A percentile compares a stretch with the other conserved stretches of the same genome.
phyloP scores from a whole-genome alignment of 169 alveolate genomes.

The Cyclospora cayetanensis region DNA sequence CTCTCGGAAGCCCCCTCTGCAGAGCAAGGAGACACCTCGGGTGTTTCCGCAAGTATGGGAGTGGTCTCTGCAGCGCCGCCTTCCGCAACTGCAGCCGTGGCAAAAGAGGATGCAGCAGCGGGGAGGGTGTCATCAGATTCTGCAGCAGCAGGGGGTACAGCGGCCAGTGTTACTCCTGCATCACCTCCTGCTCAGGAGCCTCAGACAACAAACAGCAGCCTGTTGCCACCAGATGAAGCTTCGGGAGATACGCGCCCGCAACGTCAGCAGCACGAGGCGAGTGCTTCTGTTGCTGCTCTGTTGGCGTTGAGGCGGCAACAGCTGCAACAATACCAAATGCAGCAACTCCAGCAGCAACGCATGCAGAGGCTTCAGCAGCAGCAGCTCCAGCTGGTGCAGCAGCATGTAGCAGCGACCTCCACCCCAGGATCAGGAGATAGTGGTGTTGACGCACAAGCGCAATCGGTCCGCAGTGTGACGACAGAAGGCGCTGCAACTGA shows the following conservation, averaged over 20 bases:
- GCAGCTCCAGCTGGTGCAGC: slow-evolving; percentile 8
- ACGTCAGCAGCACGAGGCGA: neutral
- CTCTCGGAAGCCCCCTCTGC: neutral
- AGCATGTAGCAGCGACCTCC: neutral
- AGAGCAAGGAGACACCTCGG: too few relatives aligned
- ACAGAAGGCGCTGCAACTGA: neutral
- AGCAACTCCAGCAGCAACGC: neutral
- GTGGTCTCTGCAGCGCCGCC: neutral
- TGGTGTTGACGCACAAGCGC: neutral
- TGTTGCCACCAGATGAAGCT: neutral
- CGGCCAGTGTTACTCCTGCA: neutral
- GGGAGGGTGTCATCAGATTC: neutral
- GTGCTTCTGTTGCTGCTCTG: neutral
- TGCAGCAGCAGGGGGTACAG: neutral
- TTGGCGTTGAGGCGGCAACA: neutral
- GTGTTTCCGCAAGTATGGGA: neutral
- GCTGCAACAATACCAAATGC: neutral
- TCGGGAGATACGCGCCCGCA: neutral
- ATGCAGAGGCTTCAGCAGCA: neutral
- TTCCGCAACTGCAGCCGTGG: neutral
- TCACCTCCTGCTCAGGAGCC: neutral
- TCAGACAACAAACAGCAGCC: neutral
- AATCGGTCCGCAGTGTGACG: neutral
- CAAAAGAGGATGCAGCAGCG: neutral
- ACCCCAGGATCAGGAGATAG: neutral